A percentile compares a stretch with the other conserved stretches of the same genome.
phyloP scores from a whole-genome alignment of 2,329 filamentous ascomycete genomes.

The Alternaria panax region DNA sequence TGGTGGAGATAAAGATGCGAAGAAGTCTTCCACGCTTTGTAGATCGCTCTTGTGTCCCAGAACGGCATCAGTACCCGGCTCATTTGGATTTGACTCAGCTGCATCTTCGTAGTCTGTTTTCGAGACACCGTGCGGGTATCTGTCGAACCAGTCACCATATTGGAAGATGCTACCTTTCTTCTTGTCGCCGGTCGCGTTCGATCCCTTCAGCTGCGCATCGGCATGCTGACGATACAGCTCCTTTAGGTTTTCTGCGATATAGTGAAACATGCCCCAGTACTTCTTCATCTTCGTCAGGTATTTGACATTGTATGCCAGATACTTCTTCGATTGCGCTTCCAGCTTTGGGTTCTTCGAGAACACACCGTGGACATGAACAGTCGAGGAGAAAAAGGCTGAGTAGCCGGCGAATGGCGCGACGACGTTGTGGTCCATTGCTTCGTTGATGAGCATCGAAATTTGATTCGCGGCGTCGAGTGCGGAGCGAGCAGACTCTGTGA shows the following conservation, averaged over 20 bases:
- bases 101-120: conserved; percentile 84
- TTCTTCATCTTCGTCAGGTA: conserved; percentile 95
- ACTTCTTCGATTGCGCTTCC: conserved; percentile 80
- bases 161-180: conserved; percentile 74
- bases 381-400: conserved; percentile 90
- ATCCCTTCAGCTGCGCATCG: conserved; percentile 77
- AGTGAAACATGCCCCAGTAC: conserved; percentile 98
- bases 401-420: conserved; percentile 94
- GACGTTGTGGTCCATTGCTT: conserved; percentile 79
- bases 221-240: conserved; percentile 86
- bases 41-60: conserved; percentile 87
- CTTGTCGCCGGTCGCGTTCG: conserved; percentile 48
- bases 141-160: conserved; percentile 97
- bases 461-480: conserved; percentile 85
- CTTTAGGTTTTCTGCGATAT: conserved; percentile 91
- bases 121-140: conserved; percentile 90
- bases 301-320: conserved; percentile 85
- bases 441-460: conserved; percentile 83
- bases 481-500: conserved; percentile 75
- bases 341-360: conserved; percentile 83
- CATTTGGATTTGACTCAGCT: conserved; percentile 70
- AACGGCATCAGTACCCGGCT: conserved; percentile 84
- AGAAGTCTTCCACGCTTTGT: conserved; percentile 95
- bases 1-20: conserved; percentile 77
- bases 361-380: conserved; percentile 91